Base-by-base conservation (phyloP, 352 stramenopile genomes). In the Pythium plurisporium region DNA sequence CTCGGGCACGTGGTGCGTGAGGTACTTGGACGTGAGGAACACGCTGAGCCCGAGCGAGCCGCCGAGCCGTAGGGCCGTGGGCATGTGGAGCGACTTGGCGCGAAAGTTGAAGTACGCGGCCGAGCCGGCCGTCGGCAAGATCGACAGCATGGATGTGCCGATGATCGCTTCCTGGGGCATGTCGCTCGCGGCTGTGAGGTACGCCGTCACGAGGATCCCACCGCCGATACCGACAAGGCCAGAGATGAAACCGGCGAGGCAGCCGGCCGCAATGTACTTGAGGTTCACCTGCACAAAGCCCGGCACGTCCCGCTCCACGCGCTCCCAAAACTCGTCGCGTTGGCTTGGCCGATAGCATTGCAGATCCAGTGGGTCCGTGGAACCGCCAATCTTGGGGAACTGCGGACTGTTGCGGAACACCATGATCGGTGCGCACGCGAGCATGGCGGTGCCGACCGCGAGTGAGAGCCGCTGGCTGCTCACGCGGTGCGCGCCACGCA, bases 151-250 rank as follows among this genome's bases (percentile, higher is more conserved):
- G 37, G 83, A 91, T 22, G 83, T 94, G 29, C 83, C 83, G 31
- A 94, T 89, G 64, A 94, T 91, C 9, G 65, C 64, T 30, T 74
- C 70, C 58, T 94, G 83, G 7, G 83, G 78, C 81, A 94, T 90
- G 49, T 94, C 79, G 61, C 81, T 94, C 6, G 81, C 73, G 23
- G 82, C 74, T 7, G 81, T 91, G 48, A 94, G 64, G 59, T 94
- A 94, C 2, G 83, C 76, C 15, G 79, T 91, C 58, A 91, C 89
- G 49, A 94, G 77, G 55, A 94, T 89, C 25, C 81, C 83, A 51
- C 83, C 83, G 59, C 83, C 83, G 23, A 89, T 72, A 30, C 83
- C 83, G 37, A 79, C 89, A 8, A 94, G 69, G 3, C 83, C 83
- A 10, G 83, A 91, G 64, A 94, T 86, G 65, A 91, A 91, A 23